Evolutionary conservation across 176 grass and related monocot species (phyloP).

Genomic region (Bonia amplexicaulis): DNA sequence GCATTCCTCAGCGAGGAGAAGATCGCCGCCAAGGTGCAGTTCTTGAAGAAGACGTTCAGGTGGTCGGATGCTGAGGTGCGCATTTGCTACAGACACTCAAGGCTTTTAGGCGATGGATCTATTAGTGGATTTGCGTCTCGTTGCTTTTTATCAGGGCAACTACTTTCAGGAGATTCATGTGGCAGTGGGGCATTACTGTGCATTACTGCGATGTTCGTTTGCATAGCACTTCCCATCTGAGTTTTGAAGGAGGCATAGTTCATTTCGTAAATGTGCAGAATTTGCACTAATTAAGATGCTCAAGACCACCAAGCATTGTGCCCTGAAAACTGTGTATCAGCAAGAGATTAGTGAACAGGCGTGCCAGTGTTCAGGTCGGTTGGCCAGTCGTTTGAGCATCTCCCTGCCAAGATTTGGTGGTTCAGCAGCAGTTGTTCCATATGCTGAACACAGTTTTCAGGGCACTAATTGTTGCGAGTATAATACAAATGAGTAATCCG

Average conservation of each 20-base stretch:
- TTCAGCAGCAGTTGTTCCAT: not conserved
- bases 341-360: not conserved
- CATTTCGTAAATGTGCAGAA: not conserved
- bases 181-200: not conserved
- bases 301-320: not conserved
- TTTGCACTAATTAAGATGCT: not conserved
- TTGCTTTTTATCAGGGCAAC: not conserved
- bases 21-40: conserved; percentile 31
- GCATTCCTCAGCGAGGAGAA: conserved; percentile 44
- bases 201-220: not conserved
- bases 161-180: not conserved
- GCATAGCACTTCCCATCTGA: not conserved
- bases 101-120: not conserved
- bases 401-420: not conserved
- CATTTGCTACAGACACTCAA: not conserved
- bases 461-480: not conserved
- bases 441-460: not conserved
- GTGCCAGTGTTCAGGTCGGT: not conserved
- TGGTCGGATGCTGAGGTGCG: conserved; percentile 47
- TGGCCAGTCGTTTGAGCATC: not conserved
- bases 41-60: conserved; percentile 29
- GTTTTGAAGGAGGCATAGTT: not conserved
- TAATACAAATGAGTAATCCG: too few species aligned
- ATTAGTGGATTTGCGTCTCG: not conserved
- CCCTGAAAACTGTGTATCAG: not conserved